phyloP scores from a whole-genome alignment of 805 yeast species.

The Suhomyces sp. region DNA sequence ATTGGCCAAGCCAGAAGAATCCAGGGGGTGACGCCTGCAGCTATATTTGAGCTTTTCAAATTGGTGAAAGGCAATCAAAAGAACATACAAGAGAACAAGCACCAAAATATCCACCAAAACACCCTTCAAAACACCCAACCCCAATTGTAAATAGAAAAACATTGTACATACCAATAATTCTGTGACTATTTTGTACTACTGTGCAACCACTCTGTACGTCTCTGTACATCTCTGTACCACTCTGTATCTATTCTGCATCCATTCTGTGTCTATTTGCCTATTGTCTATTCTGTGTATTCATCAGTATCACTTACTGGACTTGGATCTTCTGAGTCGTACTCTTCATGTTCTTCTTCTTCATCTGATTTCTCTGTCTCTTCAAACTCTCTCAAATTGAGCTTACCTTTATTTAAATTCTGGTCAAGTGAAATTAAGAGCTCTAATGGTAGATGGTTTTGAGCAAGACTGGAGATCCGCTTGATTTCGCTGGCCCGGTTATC shows the following conservation, averaged over 20 bases:
- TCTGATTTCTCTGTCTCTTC: background rate
- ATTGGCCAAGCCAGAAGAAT: slow-evolving; percentile 94
- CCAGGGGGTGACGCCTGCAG: slow-evolving; percentile 94
- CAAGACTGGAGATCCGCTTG: slow-evolving; percentile 28
- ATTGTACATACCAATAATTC: too few relatives aligned
- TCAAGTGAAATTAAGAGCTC: slow-evolving; percentile 34
- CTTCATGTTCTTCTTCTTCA: background rate
- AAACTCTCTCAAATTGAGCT: background rate
- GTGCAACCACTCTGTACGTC: too few relatives aligned
- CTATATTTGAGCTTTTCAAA: slow-evolving; percentile 73
- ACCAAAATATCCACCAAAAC: too few relatives aligned
- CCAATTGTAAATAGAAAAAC: background rate
- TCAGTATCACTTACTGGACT: background rate
- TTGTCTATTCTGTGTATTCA: background rate
- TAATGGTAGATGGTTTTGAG: slow-evolving; percentile 34
- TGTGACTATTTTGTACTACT: too few relatives aligned
- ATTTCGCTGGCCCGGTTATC: slow-evolving; percentile 13
- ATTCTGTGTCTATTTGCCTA: too few relatives aligned
- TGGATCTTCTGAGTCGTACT: background rate
- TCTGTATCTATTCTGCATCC: too few relatives aligned
- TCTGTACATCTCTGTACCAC: too few relatives aligned
- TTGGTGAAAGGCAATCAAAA: slow-evolving; percentile 34
- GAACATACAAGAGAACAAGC: background rate
- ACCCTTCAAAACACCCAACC: background rate
- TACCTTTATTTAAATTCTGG: slow-evolving; percentile 19